Conservation (phyloP, 148 eudicot species). For the Polygonum maritimum region DNA sequence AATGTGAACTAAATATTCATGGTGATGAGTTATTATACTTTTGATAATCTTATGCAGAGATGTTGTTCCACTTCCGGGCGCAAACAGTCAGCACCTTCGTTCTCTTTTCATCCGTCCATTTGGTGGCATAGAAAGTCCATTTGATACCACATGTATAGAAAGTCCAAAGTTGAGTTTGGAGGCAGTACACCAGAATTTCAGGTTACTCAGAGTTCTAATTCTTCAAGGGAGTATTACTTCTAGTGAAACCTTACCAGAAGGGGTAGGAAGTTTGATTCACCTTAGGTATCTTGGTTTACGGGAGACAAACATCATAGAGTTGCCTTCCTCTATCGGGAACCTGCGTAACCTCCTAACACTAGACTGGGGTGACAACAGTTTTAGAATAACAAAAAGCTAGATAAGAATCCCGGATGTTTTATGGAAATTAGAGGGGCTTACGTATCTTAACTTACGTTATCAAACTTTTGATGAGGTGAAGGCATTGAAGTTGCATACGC, state of each 20-base stretch:
- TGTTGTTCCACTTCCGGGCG: not conserved
- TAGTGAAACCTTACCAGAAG: constrained; percentile 12
- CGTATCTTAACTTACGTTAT: not conserved
- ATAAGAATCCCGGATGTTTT: not conserved
- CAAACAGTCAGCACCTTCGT: constrained; percentile 9
- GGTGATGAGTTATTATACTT: too few relatives aligned
- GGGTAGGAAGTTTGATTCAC: too few relatives aligned
- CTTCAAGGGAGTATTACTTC: constrained; percentile 5
- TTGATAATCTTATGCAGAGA: constrained; percentile 10
- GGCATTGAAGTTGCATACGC: constrained; percentile 9
- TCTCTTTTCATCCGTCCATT: constrained; percentile 7
- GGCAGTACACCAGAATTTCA: constrained; percentile 14
- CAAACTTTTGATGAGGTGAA: not conserved
- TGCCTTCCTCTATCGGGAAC: not conserved
- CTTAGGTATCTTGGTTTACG: too few relatives aligned
- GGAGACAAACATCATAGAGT: too few relatives aligned
- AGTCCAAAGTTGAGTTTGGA: constrained; percentile 9
- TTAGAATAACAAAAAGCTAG: not conserved
- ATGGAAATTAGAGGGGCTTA: not conserved
- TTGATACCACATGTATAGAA: not conserved
- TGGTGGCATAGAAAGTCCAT: not conserved
- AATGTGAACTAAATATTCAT: not conserved
- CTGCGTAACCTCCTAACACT: not conserved
- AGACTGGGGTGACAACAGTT: not conserved
- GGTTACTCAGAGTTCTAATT: constrained; percentile 23